phyloP scores from a whole-genome alignment of 768 basidiomycete genomes.

The Leucosporidium yakuticum region DNA sequence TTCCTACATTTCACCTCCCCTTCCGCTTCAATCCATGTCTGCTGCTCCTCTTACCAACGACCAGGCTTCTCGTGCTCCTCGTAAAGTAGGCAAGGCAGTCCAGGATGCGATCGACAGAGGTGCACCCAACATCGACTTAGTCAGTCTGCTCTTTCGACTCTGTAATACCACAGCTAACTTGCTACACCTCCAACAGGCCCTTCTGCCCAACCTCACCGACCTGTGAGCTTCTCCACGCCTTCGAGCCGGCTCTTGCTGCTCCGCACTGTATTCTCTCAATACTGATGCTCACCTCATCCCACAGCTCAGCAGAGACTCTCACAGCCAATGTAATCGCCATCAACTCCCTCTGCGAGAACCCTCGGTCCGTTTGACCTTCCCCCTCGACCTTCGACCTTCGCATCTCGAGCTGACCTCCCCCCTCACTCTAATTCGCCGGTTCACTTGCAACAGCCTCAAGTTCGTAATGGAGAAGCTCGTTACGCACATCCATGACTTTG shows the following conservation, averaged over 20 bases:
- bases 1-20: not conserved
- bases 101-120: conserved; percentile 18
- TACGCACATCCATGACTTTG: conserved; percentile 57
- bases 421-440: not conserved
- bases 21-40: not conserved
- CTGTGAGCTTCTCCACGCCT: not conserved
- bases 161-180: not conserved
- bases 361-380: conserved; percentile 7
- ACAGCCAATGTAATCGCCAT: conserved; percentile 47
- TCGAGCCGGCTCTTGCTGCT: too few species aligned
- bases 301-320: conserved; percentile 48
- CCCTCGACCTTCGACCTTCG: not conserved
- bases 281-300: too few species aligned
- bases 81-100: conserved; percentile 24
- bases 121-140: conserved; percentile 32
- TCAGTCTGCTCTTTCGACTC: not conserved
- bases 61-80: too few species aligned
- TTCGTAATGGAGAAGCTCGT: conserved; percentile 55
- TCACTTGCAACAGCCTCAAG: conserved; percentile 45
- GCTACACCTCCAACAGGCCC: not conserved
- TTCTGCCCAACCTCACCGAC: conserved; percentile 27
- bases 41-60: not conserved
- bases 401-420: too few species aligned
- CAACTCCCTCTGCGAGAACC: conserved; percentile 31
- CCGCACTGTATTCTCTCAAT: too few species aligned